phyloP scores from a whole-genome alignment of 768 basidiomycete species.

The Boletus reticuloceps region DNA sequence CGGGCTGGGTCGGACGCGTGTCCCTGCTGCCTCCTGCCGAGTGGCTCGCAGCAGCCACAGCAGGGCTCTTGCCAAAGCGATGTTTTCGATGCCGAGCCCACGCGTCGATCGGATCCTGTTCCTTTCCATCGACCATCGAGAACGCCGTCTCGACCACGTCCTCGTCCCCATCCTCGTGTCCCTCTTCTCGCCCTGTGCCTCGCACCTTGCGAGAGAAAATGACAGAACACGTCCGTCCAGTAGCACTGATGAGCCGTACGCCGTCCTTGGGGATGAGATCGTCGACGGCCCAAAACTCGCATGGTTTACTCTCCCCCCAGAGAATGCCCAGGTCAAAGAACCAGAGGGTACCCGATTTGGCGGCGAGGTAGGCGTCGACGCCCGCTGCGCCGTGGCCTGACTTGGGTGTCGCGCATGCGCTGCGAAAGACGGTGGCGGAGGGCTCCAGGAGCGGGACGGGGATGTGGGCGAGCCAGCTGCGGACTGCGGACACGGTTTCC shows the following conservation, averaged over 20 bases:
- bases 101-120: slow-evolving; percentile 59
- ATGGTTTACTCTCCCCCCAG: slow-evolving; percentile 74
- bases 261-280: slow-evolving; percentile 56
- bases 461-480: slow-evolving; percentile 51
- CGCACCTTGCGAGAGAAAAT: slow-evolving; percentile 41
- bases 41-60: background rate
- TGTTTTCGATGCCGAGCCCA: slow-evolving; percentile 63
- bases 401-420: slow-evolving; percentile 40
- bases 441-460: slow-evolving; percentile 46
- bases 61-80: slow-evolving; percentile 46
- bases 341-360: slow-evolving; percentile 70
- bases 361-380: slow-evolving; percentile 67
- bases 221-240: slow-evolving; percentile 67
- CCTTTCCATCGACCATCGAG: slow-evolving; percentile 67
- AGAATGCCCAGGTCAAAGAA: slow-evolving; percentile 67
- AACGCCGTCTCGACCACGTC: slow-evolving; percentile 63
- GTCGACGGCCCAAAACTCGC: slow-evolving; percentile 69
- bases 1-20: background rate
- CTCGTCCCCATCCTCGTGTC: slow-evolving; percentile 35
- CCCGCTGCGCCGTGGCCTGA: slow-evolving; percentile 51
- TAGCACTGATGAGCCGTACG: slow-evolving; percentile 55
- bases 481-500: slow-evolving; percentile 48
- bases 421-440: slow-evolving; percentile 51
- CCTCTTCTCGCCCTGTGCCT: background rate
- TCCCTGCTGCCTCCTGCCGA: background rate